Evolutionary conservation across 2,329 filamentous ascomycete species (phyloP).

Genomic region (Trichoderma guizhouense): DNA sequence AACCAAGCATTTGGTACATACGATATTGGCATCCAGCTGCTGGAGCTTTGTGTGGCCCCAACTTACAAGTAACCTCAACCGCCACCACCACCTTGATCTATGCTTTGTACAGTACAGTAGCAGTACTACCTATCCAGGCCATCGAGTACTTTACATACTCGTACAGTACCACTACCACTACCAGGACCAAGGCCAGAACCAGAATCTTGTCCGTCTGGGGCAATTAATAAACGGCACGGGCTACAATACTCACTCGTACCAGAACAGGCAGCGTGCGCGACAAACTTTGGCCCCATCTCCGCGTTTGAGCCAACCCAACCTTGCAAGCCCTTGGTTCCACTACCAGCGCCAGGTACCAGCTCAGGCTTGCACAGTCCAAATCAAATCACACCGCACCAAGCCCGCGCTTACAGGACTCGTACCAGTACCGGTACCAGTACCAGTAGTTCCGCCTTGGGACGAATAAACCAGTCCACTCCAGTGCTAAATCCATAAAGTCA

Average conservation of each 20-base stretch:
- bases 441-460: conserved; percentile 1
- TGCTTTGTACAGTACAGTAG: not conserved
- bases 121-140: not conserved
- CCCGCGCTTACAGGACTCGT: conserved; percentile 8
- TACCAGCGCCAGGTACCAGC: conserved; percentile 10
- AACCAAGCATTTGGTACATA: not conserved
- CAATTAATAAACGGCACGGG: not conserved
- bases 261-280: conserved; percentile 12
- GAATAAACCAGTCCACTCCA: not conserved
- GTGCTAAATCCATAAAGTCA: not conserved
- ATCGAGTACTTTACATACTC: not conserved
- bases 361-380: conserved; percentile 1
- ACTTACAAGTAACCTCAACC: not conserved
- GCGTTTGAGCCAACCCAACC: conserved; percentile 16
- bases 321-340: conserved; percentile 19
- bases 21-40: not conserved
- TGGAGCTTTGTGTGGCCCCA: not conserved
- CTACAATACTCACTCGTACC: not conserved
- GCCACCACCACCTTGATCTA: not conserved
- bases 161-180: not conserved
- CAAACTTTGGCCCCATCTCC: conserved; percentile 21
- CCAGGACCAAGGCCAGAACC: not conserved
- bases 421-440: not conserved
- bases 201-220: not conserved
- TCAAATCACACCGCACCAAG: conserved; percentile 13